Conservation (phyloP, 2,329 filamentous ascomycete species). For the Mollisiaceae sp. region DNA sequence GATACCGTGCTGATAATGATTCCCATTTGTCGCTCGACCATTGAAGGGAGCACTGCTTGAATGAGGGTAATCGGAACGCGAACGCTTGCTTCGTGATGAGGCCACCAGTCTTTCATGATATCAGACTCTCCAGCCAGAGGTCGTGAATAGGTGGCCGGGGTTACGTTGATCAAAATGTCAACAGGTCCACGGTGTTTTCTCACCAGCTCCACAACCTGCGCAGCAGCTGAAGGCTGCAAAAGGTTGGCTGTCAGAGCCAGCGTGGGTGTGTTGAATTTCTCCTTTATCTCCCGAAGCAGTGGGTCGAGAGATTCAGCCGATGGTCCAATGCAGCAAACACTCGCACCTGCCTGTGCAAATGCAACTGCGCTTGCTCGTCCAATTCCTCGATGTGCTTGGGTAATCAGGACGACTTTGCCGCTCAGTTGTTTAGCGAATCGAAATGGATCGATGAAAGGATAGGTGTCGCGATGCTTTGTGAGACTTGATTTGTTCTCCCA, state of each 20-base stretch:
- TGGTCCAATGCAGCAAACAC: conserved; percentile 34
- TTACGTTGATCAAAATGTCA: conserved; percentile 33
- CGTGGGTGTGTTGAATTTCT: conserved; percentile 29
- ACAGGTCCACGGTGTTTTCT: conserved; percentile 27
- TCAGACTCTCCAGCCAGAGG: conserved; percentile 21
- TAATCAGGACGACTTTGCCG: conserved; percentile 45
- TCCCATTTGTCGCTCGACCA: conserved; percentile 29
- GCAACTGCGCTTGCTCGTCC: conserved; percentile 44
- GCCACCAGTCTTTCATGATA: conserved; percentile 30
- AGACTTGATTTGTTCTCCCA: conserved; percentile 26
- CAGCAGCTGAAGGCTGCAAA: conserved; percentile 22
- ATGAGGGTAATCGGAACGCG: conserved; percentile 27
- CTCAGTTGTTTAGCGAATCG: conserved; percentile 29
- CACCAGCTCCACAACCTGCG: conserved; percentile 18
- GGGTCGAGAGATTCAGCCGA: conserved; percentile 27
- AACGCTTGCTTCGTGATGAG: conserved; percentile 18
- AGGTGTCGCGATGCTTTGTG: conserved; percentile 57
- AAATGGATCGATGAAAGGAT: conserved; percentile 42
- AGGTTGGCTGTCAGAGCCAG: conserved; percentile 27
- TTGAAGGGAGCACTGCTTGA: conserved; percentile 32
- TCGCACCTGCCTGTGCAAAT: conserved; percentile 44
- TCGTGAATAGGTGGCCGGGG: conserved; percentile 17
- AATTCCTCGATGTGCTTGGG: conserved; percentile 45
- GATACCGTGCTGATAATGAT: conserved; percentile 30
- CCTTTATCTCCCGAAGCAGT: conserved; percentile 29